Conservation (phyloP, 2,329 filamentous ascomycete species). For the Neurospora sp. region DNA sequence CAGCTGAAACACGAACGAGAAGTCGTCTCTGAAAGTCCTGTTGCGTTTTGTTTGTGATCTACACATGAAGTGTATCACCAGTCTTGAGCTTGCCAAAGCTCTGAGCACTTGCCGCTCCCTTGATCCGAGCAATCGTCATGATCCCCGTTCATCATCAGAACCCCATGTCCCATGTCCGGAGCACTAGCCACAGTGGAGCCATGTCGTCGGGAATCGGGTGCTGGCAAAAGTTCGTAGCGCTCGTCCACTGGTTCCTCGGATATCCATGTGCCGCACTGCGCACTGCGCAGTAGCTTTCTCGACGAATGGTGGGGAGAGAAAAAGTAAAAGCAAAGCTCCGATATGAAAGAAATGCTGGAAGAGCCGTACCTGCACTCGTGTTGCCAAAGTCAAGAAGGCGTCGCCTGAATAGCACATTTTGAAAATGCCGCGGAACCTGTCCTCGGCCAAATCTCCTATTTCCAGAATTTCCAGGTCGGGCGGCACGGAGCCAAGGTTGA, state of each 20-base stretch:
- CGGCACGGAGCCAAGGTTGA: constrained; percentile 90
- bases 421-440: constrained; percentile 95
- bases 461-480: constrained; percentile 95
- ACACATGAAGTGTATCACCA: not conserved
- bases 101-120: not conserved
- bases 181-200: not conserved
- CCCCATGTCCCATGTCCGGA: not conserved
- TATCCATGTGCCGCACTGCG: not conserved
- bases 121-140: not conserved
- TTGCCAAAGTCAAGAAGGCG: constrained; percentile 89
- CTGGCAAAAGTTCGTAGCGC: not conserved
- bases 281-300: not conserved
- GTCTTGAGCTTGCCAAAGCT: not conserved
- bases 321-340: not conserved
- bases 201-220: not conserved
- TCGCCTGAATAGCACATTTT: constrained; percentile 98
- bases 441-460: constrained; percentile 94
- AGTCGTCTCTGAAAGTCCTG: not conserved
- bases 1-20: not conserved
- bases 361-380: constrained; percentile 70
- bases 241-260: not conserved
- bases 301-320: not conserved
- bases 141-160: not conserved
- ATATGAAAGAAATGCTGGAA: not conserved
- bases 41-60: not conserved